Evolutionary conservation across 345 rosid species (phyloP), one percentile per base, ranked within the genome.

Genomic region (Gossypium ekmanianum): DNA sequence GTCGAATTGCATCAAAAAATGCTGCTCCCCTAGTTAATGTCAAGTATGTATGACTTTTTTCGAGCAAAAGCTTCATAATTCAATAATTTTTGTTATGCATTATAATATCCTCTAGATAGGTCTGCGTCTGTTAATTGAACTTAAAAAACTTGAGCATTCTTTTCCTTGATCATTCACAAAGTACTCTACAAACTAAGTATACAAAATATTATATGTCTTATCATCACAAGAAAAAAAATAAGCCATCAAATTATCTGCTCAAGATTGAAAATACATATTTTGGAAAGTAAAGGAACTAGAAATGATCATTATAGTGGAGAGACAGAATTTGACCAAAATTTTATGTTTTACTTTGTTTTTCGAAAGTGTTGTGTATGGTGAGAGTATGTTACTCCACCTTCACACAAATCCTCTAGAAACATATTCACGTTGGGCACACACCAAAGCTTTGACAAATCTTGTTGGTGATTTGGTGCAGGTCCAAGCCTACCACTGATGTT

Each of bases 1-100:
- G 98, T 0, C 85, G 94, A 72, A 92, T 94, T 68, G 90, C 89
- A 70, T 76, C 97, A 44, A 91, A 76, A 86, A 84, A 75, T 77
- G 81, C 84, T 50, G 86, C 80, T 68, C 77, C 87, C 29, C 73
- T 79, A 16, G 84, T 66, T 47, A 80, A 79, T 51, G 57, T 83
- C 58, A 87, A 90, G 94, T 90, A 68, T 47, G 73, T 55, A 41
- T 27, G 1, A 54, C 18, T n/a, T 68, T 9, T 59, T 22, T 57
- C 11, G 44, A 20, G 18, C 12, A 10, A 47, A 51, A 16, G n/a
- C 29, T 18, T 18, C 27, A 34, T 16, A 39, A 39, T 29, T 62
- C 44, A 13, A 47, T 14, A 13, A 0, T 62, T 17, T 41, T 41
- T 64, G 26, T 17, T 3, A 41, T 64, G 26, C 68, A 39, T 16